These are phyloP conservation scores for Paraconiothyrium sp. DNA, from an alignment of 2,329 filamentous ascomycete species.

Conservation along the genomic window DNA sequence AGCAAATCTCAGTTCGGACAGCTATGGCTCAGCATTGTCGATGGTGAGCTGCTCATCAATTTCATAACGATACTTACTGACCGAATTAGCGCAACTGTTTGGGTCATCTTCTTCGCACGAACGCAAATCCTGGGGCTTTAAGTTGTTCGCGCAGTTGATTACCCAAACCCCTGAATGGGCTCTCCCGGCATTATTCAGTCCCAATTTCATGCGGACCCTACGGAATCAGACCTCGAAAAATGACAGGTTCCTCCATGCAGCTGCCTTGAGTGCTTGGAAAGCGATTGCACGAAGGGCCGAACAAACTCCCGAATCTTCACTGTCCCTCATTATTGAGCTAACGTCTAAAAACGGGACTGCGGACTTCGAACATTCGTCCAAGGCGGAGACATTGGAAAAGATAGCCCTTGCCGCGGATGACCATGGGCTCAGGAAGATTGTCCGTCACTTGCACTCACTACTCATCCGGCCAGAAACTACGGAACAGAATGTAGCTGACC, in stretches of 20 bases:
- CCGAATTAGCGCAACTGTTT: slow-evolving; percentile 76
- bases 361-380: slow-evolving; percentile 87
- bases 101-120: slow-evolving; percentile 82
- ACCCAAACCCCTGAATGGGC: slow-evolving; percentile 59
- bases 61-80: background rate
- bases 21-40: slow-evolving; percentile 88
- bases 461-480: slow-evolving; percentile 56
- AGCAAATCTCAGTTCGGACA: slow-evolving; percentile 67
- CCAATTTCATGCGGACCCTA: slow-evolving; percentile 74
- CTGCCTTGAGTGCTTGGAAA: slow-evolving; percentile 79
- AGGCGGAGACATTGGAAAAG: slow-evolving; percentile 83
- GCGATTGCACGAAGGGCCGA: slow-evolving; percentile 73
- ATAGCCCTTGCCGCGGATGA: slow-evolving; percentile 69
- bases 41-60: slow-evolving; percentile 69
- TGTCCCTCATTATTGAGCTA: slow-evolving; percentile 71
- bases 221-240: slow-evolving; percentile 49
- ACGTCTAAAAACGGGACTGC: slow-evolving; percentile 75
- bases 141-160: slow-evolving; percentile 82
- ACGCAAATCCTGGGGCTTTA: slow-evolving; percentile 91
- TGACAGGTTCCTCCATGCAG: slow-evolving; percentile 63
- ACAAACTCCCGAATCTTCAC: slow-evolving; percentile 64
- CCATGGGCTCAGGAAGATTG: slow-evolving; percentile 59
- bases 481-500: slow-evolving; percentile 58
- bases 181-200: slow-evolving; percentile 75
- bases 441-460: slow-evolving; percentile 61